A percentile compares a stretch with the other conserved stretches of the same genome.
Conservation (phyloP, 768 basidiomycete species). For the Tricholoma terreum region DNA sequence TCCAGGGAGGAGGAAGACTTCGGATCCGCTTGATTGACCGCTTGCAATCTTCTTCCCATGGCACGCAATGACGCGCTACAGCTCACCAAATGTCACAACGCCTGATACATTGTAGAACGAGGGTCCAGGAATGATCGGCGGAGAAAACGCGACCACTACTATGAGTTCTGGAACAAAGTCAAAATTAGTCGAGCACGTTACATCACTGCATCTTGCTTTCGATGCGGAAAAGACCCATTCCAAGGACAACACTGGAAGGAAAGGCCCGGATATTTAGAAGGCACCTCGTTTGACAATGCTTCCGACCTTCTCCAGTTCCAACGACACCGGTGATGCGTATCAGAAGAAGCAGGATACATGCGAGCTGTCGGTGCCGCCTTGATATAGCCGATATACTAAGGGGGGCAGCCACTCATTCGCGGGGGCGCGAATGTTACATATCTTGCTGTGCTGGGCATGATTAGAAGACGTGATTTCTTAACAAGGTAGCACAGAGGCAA, state of each 20-base stretch:
- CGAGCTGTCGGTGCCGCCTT: constrained; percentile 14
- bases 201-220: constrained; percentile 15
- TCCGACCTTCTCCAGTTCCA: neutral
- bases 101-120: constrained; percentile 25
- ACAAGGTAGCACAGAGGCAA: too few relatives aligned
- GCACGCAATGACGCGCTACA: constrained; percentile 4
- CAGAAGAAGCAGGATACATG: neutral
- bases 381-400: neutral
- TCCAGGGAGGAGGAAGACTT: neutral
- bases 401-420: neutral
- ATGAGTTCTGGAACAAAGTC: constrained; percentile 6
- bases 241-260: neutral
- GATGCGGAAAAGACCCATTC: constrained; percentile 5
- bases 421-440: neutral
- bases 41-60: constrained; percentile 5
- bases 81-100: constrained; percentile 13
- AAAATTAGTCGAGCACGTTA: constrained; percentile 12
- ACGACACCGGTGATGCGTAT: neutral
- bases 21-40: constrained; percentile 7
- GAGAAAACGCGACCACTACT: constrained; percentile 26
- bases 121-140: constrained; percentile 34
- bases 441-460: neutral
- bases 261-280: constrained; percentile 7
- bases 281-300: constrained; percentile 1
- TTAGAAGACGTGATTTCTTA: too few relatives aligned